phyloP scores from a whole-genome alignment of 208 protist genomes.

The Crithidia thermophila region DNA sequence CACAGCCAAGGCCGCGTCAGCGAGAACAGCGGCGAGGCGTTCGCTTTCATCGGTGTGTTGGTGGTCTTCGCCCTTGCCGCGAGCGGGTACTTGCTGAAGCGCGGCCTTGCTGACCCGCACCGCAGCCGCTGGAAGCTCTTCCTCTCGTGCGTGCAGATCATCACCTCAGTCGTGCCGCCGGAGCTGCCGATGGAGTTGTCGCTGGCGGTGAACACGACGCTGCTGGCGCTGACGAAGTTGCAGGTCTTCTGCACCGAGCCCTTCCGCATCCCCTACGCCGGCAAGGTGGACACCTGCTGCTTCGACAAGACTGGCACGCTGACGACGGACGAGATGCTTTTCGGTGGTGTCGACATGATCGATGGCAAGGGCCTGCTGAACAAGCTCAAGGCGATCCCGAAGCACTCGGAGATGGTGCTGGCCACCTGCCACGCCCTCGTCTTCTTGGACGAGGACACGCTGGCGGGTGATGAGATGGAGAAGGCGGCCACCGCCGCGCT shows the following conservation, averaged over 20 bases:
- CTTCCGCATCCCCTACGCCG: slow-evolving; percentile 99
- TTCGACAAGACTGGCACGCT: slow-evolving; percentile 99
- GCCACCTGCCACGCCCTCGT: slow-evolving; percentile 93
- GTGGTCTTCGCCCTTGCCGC: slow-evolving; percentile 97
- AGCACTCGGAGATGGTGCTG: slow-evolving; percentile 77
- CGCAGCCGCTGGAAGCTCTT: slow-evolving; percentile 96
- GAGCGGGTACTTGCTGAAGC: slow-evolving; percentile 95
- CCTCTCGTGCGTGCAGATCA: slow-evolving; percentile 98
- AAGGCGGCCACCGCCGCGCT: slow-evolving; percentile 90
- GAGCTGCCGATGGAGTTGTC: slow-evolving; percentile 99
- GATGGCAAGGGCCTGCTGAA: slow-evolving; percentile 92
- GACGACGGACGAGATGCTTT: slow-evolving; percentile 95
- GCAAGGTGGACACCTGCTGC: slow-evolving; percentile 98
- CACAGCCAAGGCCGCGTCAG: slow-evolving; percentile 95
- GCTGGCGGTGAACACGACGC: slow-evolving; percentile 98
- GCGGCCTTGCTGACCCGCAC: slow-evolving; percentile 82
- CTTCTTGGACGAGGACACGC: slow-evolving; percentile 79
- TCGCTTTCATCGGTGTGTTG: slow-evolving; percentile 97
- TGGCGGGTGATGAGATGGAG: slow-evolving; percentile 98
- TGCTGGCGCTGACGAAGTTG: slow-evolving; percentile 93
- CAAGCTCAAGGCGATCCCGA: slow-evolving; percentile 75
- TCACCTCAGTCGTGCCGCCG: slow-evolving; percentile 99
- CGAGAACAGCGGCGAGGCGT: slow-evolving; percentile 95
- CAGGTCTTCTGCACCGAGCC: slow-evolving; percentile 97
- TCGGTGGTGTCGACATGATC: slow-evolving; percentile 87